Evolutionary conservation across 441 rosid genomes (phyloP), one percentile per base, ranked within the genome.

Genomic region (Arabidopsis hybrid): DNA sequence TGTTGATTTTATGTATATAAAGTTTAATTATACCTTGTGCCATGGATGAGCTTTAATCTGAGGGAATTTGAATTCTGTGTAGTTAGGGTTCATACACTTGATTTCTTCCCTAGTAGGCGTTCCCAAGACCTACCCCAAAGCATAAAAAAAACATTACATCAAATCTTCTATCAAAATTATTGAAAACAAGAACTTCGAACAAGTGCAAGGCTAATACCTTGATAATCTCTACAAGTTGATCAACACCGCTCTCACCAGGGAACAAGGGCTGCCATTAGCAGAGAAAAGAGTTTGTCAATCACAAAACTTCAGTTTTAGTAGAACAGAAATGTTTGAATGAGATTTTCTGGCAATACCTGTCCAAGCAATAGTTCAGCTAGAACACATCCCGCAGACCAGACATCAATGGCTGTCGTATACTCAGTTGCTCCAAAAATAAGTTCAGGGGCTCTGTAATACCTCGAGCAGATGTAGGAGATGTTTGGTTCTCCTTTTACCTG

Each of bases 401-500:
- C 82, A 74, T 95, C 99, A 77, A 95, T 92, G 21, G 97, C 97
- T 51, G 88, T 78, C 4, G 97, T 83, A 64, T 92, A 95, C 79
- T 95, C 98, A 0, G 99, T 95, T 67, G 99, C 99, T 65, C 99
- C 97, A 80, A 94, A 94, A 67, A 94, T 94, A 69, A 94, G 94
- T 80, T 94, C 97, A 9, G 99, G 99, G 65, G 98, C 99, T 84
- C 99, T 82, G 74, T 95, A 95, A 78, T 91, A 95, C 83, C 99
- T 86, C 3, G 99, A 92, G 82, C 99, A 95, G 1, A 95, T 95
- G 76, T 95, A 95, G 0, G 99, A 89, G 80, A 95, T 92, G 83
- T 95, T 95, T 55, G 99, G 95, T 76, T 95, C 99, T 62, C 99
- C 97, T 85, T 92, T 95, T 16, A 95, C 93, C 99, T 95, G 83